A percentile compares a stretch with the other conserved stretches of the same genome.
Evolutionary conservation across 768 basidiomycete species (phyloP).

Genomic region (Russula vinacea): DNA sequence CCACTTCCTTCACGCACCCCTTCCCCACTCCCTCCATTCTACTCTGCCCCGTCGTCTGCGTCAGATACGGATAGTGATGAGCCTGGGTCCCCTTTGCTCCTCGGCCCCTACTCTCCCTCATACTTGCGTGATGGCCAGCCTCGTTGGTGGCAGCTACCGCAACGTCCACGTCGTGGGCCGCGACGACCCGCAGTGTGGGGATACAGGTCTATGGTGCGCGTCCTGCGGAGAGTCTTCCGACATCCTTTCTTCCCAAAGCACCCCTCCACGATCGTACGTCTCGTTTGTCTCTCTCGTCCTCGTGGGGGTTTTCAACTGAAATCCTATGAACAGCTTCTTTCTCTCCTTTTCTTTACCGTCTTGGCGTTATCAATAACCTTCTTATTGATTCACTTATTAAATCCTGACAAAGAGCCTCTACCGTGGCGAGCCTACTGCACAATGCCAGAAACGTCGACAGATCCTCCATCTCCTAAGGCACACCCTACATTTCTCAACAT

Average conservation of each 20-base stretch:
- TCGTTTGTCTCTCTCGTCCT: conserved; percentile 3
- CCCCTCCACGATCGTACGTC: conserved; percentile 74
- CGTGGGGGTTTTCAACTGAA: conserved; percentile 10
- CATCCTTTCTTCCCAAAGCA: conserved; percentile 78
- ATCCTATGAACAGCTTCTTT: conserved; percentile 50
- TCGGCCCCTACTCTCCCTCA: conserved; percentile 36
- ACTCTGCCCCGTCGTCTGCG: conserved; percentile 51
- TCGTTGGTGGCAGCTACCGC: conserved; percentile 53
- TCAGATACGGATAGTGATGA: conserved; percentile 67
- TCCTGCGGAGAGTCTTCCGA: conserved; percentile 54
- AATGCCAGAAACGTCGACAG: conserved; percentile 51
- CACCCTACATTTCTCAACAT: conserved; percentile 39
- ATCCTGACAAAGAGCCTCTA: conserved; percentile 92
- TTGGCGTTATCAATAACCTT: conserved; percentile 84
- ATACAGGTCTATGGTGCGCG: conserved; percentile 52
- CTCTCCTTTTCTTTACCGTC: conserved; percentile 70
- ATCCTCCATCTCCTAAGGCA: conserved; percentile 43
- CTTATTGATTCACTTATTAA: conserved; percentile 85
- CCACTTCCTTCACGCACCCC: conserved; percentile 61
- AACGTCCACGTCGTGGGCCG: conserved; percentile 49
- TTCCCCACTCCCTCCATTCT: conserved; percentile 58
- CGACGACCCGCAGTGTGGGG: conserved; percentile 45
- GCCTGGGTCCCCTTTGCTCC: conserved; percentile 43
- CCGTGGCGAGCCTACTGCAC: conserved; percentile 95
- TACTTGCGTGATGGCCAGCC: conserved; percentile 41